A percentile compares a stretch with the other conserved stretches of the same genome.
Evolutionary conservation across 2,329 filamentous ascomycete genomes (phyloP).

Genomic region (Ophiostoma piceae): DNA sequence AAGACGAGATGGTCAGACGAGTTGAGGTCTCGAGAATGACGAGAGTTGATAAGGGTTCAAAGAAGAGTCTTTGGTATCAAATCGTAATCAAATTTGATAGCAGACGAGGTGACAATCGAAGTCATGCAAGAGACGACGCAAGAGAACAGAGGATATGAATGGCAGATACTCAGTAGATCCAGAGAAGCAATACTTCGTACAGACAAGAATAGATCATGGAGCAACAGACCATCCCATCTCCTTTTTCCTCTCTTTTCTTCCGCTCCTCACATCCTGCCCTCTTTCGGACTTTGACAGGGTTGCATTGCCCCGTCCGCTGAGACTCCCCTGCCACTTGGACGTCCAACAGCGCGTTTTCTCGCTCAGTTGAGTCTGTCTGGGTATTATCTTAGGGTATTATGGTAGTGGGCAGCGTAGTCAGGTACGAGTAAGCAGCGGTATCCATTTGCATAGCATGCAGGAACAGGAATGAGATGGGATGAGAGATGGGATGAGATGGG

Average conservation of each 20-base stretch:
- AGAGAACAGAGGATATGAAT: no score
- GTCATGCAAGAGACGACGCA: background rate
- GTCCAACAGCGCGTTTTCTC: slow-evolving; percentile 2
- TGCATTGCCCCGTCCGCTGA: background rate
- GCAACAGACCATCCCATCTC: background rate
- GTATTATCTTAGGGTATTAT: background rate
- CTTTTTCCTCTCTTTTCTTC: background rate
- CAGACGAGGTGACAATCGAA: background rate
- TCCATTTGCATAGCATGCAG: background rate
- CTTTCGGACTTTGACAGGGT: background rate
- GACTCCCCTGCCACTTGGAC: background rate
- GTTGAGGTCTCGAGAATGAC: no score
- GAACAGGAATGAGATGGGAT: background rate
- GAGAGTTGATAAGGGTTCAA: no score
- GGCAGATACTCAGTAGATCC: background rate
- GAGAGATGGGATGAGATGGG: background rate
- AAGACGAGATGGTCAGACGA: background rate
- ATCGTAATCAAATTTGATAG: background rate
- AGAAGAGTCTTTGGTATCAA: no score
- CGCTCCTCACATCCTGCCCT: background rate
- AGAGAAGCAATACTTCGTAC: background rate
- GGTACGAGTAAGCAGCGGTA: background rate
- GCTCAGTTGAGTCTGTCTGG: background rate
- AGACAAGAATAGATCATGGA: slow-evolving; percentile 2
- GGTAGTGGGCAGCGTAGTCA: background rate